Conservation (phyloP, 2,329 filamentous ascomycete species). For the Alternaria angustiovoidea region DNA sequence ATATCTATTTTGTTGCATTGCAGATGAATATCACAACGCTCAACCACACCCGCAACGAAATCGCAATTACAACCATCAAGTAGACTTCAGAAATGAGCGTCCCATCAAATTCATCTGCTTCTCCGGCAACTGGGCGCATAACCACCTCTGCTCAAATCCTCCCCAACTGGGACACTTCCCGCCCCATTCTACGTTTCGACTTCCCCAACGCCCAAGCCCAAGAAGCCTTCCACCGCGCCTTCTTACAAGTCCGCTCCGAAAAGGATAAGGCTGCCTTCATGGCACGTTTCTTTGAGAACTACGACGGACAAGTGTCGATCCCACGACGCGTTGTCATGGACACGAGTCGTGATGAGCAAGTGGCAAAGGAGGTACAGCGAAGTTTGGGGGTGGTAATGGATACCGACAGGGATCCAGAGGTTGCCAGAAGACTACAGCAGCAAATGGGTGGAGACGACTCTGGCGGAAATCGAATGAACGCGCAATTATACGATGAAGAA, state of each 20-base stretch:
- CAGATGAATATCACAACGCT: neutral
- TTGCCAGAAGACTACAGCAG: neutral
- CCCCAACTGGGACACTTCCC: neutral
- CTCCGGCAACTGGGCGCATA: neutral
- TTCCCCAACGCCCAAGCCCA: neutral
- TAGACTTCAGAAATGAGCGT: neutral
- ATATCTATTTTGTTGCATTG: neutral
- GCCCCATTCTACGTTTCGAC: slow-evolving; percentile 3
- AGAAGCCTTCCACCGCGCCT: slow-evolving; percentile 5
- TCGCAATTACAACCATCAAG: neutral
- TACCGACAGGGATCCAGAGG: neutral
- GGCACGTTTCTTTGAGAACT: neutral
- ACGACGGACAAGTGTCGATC: neutral
- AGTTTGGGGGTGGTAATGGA: neutral
- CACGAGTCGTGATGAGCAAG: neutral
- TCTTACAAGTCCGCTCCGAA: neutral
- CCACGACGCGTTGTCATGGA: neutral
- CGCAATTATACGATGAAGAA: neutral
- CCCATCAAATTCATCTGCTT: neutral
- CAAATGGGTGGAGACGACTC: fast-evolving
- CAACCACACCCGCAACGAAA: neutral
- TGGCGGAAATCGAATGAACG: neutral
- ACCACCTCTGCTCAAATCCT: neutral
- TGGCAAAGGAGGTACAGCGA: neutral
- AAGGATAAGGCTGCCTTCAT: neutral